Evolutionary conservation across 2,329 filamentous ascomycete genomes (phyloP), one percentile per base, ranked within the genome.

Genomic region (Talaromyces sp.): DNA sequence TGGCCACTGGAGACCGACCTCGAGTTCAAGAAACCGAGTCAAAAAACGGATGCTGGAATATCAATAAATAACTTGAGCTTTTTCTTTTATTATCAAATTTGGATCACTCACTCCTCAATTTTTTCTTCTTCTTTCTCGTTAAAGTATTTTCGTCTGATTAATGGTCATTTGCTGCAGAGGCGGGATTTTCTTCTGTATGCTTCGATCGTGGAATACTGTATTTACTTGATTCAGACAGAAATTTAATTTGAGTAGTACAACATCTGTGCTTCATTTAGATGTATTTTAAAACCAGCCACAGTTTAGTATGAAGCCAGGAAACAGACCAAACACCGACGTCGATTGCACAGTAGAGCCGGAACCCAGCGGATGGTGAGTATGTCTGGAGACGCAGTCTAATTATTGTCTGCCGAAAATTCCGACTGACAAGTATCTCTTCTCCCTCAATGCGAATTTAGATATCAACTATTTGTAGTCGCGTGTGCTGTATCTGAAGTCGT

Each of bases 1-100:
- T 45, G 56, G 56, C 31, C n/a, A 59, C 37, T 19, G 15, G 56
- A 59, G 39, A 45, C 35, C 31, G 37, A 22, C 11, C 56, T 59
- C 39, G 56, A 43, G 56, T 59, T 59, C 56, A 43, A 59, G 56
- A 27, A 59, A 59, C n/a, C 56, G 35, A 59, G 56, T 59, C 56
- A 45, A 33, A 41, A 59, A 59, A 31, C 11, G 56, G 56, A 45
- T 59, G 56, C 56, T 59, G 56, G 56, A 59, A 58, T 39, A 58
- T 58, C 27, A 43, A 59, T 31, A 59, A 45, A 45, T 45, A 59
- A 43, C 22, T 58, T 59, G 56, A 59, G 37, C 22, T 43, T 43
- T 27, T 59, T 58, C 19, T 22, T 27, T 43, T n/a, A 31, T 37
- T 22, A 57, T 22, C 31, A 27, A 59, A 59, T 56, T 54, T 56